phyloP scores from a whole-genome alignment of 441 rosid species.

The Erysimum pusillum region DNA sequence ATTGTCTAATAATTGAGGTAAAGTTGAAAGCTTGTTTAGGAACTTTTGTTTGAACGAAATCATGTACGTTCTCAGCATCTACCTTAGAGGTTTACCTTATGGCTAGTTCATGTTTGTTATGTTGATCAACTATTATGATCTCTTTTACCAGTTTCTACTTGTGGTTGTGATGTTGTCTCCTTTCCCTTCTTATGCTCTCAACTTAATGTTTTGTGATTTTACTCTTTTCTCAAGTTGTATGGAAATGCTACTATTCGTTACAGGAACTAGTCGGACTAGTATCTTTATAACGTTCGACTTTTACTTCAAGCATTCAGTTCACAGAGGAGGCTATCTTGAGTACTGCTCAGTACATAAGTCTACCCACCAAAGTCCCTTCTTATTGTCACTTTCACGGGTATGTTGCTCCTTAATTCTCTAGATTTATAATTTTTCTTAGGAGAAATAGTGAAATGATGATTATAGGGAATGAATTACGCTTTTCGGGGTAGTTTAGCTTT shows the following conservation, averaged over 20 bases:
- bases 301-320: not conserved
- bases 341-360: not conserved
- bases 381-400: slow-evolving; percentile 14
- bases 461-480: slow-evolving; percentile 7
- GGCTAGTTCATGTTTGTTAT: not conserved
- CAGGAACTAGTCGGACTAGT: not conserved
- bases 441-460: slow-evolving; percentile 1
- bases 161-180: slow-evolving; percentile 4
- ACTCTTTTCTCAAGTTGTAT: slow-evolving; percentile 2
- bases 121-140: slow-evolving; percentile 7
- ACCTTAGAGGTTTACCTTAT: not conserved
- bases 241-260: not conserved
- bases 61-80: slow-evolving; percentile 27
- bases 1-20: slow-evolving; percentile 18
- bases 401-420: slow-evolving; percentile 7
- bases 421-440: not conserved
- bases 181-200: not conserved
- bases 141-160: not conserved
- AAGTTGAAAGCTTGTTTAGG: slow-evolving; percentile 27
- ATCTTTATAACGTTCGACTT: not conserved
- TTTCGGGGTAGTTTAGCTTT: slow-evolving; percentile 14
- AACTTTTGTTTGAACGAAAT: not conserved
- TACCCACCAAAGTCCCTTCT: not conserved
- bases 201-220: slow-evolving; percentile 3
- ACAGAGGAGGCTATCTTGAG: slow-evolving; percentile 3